Base-by-base conservation (phyloP, 257 asterid species). In the Galeopsis tetrahit region DNA sequence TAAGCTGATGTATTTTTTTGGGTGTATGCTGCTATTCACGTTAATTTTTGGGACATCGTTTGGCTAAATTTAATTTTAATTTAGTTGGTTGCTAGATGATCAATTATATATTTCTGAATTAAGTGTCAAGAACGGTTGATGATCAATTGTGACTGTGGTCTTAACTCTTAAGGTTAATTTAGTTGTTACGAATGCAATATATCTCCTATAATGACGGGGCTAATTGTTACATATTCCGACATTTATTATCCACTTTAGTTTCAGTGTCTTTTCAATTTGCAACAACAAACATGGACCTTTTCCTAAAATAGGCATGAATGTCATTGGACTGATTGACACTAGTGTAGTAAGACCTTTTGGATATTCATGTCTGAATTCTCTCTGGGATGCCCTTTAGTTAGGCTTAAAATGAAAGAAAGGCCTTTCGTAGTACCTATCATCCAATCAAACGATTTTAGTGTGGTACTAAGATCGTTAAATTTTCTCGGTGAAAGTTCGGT, bases 81-180 rank as follows among this genome's bases (percentile, higher is more conserved):
- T 17, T 34, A 66, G 73, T 35, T 58, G 62, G 9, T 39, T 73
- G 21, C 34, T 58, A 4, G 63, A 15, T 75, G 63, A 13, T 74
- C 40, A 7, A 0, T 42, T 21, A 42, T 10, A 57, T 38, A 40
- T 38, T 38, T 38, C 9, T 38, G 8, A 38, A 21, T 21, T 21
- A 21, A 21, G 28, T 21, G 28, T 21, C 28, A 21, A 21, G 28
- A 0, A 7, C 7, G 43, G 43, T 5, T 38, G 7, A 4, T 38
- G 43, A 38, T 38, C 7, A 7, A 3, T 38, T 2, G 49, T 36
- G 40, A 36, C 4, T 43, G 49, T 43, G 1, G 51, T 44, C n/a
- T 44, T 44, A 11, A 9, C n/a, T 44, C n/a, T 44, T 44, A 11
- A 9, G 51, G 51, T 44, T 10, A 11, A 44, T 2, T 43, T 49